A percentile compares a stretch with the other conserved stretches of the same genome.
These are phyloP conservation scores for Suhomyces vadensis DNA, from an alignment of 805 yeast species.

Conservation along the genomic window DNA sequence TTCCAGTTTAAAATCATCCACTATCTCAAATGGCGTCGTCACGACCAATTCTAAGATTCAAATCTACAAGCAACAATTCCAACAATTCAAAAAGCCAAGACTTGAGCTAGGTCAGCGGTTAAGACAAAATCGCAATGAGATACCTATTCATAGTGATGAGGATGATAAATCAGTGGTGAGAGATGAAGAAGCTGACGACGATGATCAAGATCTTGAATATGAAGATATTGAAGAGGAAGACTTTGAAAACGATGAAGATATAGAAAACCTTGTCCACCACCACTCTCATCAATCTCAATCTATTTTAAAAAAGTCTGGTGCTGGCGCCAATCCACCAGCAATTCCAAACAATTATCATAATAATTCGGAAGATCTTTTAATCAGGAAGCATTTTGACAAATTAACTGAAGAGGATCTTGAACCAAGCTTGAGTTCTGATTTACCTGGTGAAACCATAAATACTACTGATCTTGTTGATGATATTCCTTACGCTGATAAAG, in stretches of 20 bases:
- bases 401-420: conserved; percentile 2
- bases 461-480: conserved; percentile 7
- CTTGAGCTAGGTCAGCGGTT: conserved; percentile 14
- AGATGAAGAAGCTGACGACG: conserved; percentile 14
- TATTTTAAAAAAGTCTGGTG: neutral
- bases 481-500: conserved; percentile 4
- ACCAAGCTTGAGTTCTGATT: conserved; percentile 6
- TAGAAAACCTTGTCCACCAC: conserved; percentile 9
- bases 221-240: conserved; percentile 12
- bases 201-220: conserved; percentile 11
- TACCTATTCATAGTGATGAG: conserved; percentile 14
- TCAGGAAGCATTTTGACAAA: conserved; percentile 10
- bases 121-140: conserved; percentile 1
- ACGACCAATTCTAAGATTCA: conserved; percentile 16
- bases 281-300: neutral
- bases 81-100: conserved; percentile 24
- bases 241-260: conserved; percentile 12
- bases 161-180: conserved; percentile 5
- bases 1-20: neutral
- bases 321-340: conserved; percentile 3
- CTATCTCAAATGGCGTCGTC: conserved; percentile 2
- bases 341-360: conserved; percentile 5
- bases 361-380: conserved; percentile 12
- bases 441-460: conserved; percentile 4
- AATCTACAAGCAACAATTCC: conserved; percentile 18